These are phyloP conservation scores for Aspergillus japonicus DNA, from an alignment of 2,329 filamentous ascomycete species.

Conservation along the genomic window DNA sequence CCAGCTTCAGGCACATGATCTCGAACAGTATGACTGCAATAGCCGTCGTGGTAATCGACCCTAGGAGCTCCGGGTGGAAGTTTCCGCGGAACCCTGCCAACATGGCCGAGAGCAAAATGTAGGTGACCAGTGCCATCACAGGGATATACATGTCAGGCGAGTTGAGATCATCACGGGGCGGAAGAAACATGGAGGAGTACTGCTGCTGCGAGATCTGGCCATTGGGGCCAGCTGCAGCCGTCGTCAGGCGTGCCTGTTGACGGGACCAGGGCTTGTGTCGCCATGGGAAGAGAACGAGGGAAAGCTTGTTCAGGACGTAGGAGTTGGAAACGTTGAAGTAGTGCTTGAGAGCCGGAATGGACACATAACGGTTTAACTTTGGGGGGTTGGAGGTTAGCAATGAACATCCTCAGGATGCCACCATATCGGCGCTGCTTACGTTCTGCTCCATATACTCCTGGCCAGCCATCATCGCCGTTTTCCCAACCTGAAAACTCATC, in stretches of 20 bases:
- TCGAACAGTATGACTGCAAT: constrained; percentile 81
- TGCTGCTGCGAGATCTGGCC: constrained; percentile 62
- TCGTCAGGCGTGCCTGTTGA: constrained; percentile 64
- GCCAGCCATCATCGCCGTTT: constrained; percentile 85
- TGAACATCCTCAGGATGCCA: background rate
- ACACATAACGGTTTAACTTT: constrained; percentile 83
- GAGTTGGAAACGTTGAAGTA: constrained; percentile 99
- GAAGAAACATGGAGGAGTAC: constrained; percentile 66
- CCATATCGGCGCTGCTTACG: constrained; percentile 53
- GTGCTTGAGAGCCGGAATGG: constrained; percentile 89
- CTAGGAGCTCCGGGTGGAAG: constrained; percentile 91
- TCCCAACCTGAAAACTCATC: constrained; percentile 90
- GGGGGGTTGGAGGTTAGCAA: constrained; percentile 2
- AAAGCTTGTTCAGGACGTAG: constrained; percentile 91
- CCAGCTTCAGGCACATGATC: constrained; percentile 85
- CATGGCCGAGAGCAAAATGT: constrained; percentile 89
- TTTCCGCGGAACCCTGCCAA: constrained; percentile 85
- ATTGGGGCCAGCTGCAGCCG: constrained; percentile 46
- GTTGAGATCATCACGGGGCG: constrained; percentile 92
- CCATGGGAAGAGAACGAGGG: constrained; percentile 95
- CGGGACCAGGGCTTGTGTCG: constrained; percentile 96
- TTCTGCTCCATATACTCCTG: constrained; percentile 96
- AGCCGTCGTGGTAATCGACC: constrained; percentile 81
- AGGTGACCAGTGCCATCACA: constrained; percentile 95
- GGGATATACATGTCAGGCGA: constrained; percentile 99